phyloP scores from a whole-genome alignment of 192 early-diverging fungal genomes.

The Umbelopsis isabellina region DNA sequence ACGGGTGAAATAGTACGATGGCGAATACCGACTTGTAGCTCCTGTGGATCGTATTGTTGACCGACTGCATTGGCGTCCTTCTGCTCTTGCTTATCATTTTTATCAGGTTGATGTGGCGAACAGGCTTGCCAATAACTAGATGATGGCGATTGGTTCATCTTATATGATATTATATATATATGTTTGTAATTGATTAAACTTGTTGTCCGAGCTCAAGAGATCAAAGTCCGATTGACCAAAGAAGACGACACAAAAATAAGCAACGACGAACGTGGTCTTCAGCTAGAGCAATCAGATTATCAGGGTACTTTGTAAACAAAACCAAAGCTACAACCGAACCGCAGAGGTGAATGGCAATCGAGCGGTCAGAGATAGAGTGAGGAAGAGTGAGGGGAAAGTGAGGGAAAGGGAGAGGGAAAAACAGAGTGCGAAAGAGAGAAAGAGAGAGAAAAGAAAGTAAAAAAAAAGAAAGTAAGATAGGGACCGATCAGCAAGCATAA shows the following conservation, averaged over 20 bases:
- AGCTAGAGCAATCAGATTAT: too few species aligned
- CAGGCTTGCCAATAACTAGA: neutral
- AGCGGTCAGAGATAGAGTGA: neutral
- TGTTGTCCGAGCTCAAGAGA: too few species aligned
- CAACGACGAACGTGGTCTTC: too few species aligned
- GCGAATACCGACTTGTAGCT: constrained; percentile 1
- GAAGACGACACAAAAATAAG: too few species aligned
- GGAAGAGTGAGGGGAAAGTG: neutral
- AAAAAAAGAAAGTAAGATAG: neutral
- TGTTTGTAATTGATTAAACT: neutral
- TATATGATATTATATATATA: neutral
- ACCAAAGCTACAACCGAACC: too few species aligned
- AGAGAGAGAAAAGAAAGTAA: neutral
- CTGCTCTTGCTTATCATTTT: neutral
- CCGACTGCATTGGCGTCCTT: neutral
- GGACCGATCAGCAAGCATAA: constrained; percentile 9
- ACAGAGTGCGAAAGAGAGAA: neutral
- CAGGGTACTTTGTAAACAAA: too few species aligned
- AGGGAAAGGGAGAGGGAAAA: neutral
- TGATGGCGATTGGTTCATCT: neutral
- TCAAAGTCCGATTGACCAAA: too few species aligned
- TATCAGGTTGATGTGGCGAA: neutral
- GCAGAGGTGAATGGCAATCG: neutral
- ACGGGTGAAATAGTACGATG: constrained; percentile 9
- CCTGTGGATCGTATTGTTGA: neutral